Evolutionary conservation across 2,329 filamentous ascomycete genomes (phyloP), one percentile per base, ranked within the genome.

Genomic region (Colletotrichum coccodes): DNA sequence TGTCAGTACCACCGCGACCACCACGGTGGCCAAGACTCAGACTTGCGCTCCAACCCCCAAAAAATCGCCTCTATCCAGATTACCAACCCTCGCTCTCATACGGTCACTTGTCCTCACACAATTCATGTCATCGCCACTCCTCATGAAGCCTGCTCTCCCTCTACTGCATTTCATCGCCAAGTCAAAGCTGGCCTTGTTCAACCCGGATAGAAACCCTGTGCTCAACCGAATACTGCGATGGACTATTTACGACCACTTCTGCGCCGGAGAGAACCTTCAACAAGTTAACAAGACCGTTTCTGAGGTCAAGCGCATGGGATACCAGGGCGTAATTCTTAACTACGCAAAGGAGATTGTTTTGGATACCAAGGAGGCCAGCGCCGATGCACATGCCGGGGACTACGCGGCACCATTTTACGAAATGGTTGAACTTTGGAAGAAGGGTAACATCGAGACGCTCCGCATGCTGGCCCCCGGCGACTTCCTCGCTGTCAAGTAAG

Each of bases 181-280:
- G n/a, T 47, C 66, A 3, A 65, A 66, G 38, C 26, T 28, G 32
- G 44, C 62, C 2, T 56, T 69, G 0, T 65, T 96, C 68, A 91
- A 91, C 78, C 90, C 94, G 4, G 94, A 97, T 76, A 85, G 82
- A 56, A 97, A 97, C 77, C 89, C 89, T 0, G 49, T 95, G 1
- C 85, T 97, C 12, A 87, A 89, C 56, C 88, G 84, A 68, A 76
- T 94, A 42, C 84, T 97, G 57, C 94, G 94, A 78, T 89, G 91
- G 77, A 97, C 94, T 0, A 94, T 97, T 75, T 97, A 97, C 78
- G 90, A 90, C 36, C 95, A 98, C 76, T 98, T 97, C 80, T 98
- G 95, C 79, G 94, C 94, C 0, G 95, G 95, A 32, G 92, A 94
- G 80, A 92, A 89, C 54, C 84, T 87, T 0, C 74, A 78, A 1